A percentile compares a stretch with the other conserved stretches of the same genome.
phyloP scores from a whole-genome alignment of 192 early-diverging fungal genomes.

The Entophlyctis luteolus region DNA sequence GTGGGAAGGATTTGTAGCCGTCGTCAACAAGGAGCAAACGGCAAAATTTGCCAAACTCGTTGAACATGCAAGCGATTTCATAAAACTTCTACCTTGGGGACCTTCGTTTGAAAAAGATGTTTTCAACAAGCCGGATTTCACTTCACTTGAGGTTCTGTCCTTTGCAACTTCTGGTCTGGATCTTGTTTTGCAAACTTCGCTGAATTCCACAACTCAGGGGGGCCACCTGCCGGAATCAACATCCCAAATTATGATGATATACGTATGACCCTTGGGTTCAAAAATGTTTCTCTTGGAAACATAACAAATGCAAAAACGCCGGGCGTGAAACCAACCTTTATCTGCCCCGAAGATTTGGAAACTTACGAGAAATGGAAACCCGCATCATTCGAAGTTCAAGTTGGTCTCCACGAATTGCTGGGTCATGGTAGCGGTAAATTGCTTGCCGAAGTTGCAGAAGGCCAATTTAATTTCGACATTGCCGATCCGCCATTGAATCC shows the following conservation, averaged over 20 bases:
- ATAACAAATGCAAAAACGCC: conserved; percentile 51
- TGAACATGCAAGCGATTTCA: conserved; percentile 44
- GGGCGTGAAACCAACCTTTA: conserved; percentile 48
- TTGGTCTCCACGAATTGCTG: conserved; percentile 56
- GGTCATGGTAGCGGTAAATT: conserved; percentile 64
- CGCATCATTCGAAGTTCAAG: conserved; percentile 57
- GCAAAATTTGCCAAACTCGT: conserved; percentile 56
- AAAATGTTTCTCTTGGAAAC: conserved; percentile 62
- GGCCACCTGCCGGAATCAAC: conserved; percentile 44
- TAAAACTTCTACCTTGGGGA: conserved; percentile 51
- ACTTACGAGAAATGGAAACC: conserved; percentile 38
- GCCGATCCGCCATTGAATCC: conserved; percentile 40
- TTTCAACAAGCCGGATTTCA: conserved; percentile 58
- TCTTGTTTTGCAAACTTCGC: too few relatives aligned
- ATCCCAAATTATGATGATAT: conserved; percentile 40
- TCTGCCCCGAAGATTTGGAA: conserved; percentile 43
- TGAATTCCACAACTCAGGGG: too few relatives aligned
- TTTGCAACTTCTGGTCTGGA: conserved; percentile 54
- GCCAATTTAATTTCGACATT: conserved; percentile 54
- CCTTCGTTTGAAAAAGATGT: conserved; percentile 52
- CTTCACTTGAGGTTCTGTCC: conserved; percentile 53
- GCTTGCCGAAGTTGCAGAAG: conserved; percentile 46
- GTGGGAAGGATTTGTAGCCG: conserved; percentile 65
- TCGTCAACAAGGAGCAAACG: conserved; percentile 60
- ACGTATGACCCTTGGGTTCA: conserved; percentile 45